Percentiles rank a stretch among this genome's conserved stretches.
Evolutionary conservation across 2,329 filamentous ascomycete genomes (phyloP).

Genomic region (Chaetomiaceae sp.): DNA sequence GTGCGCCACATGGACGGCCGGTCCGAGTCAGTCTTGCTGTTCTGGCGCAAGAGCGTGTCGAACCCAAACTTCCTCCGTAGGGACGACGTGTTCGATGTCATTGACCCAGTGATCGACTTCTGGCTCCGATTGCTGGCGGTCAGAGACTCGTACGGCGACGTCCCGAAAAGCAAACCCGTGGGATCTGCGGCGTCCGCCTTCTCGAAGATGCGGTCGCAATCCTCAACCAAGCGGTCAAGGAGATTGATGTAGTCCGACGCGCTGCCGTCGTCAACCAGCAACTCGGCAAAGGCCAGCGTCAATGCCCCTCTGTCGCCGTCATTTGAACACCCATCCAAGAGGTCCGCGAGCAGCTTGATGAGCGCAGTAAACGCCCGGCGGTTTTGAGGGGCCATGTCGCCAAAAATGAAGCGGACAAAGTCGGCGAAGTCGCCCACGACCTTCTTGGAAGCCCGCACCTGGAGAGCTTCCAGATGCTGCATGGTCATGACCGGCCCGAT

Average conservation of each 20-base stretch:
- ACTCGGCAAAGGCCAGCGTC: constrained; percentile 82
- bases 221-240: constrained; percentile 82
- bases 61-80: constrained; percentile 80
- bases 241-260: constrained; percentile 83
- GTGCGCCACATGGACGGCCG: constrained; percentile 78
- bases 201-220: constrained; percentile 84
- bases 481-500: constrained; percentile 80
- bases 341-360: constrained; percentile 78
- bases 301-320: constrained; percentile 86
- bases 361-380: constrained; percentile 75
- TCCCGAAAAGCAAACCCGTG: constrained; percentile 37
- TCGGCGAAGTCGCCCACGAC: constrained; percentile 70
- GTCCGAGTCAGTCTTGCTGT: constrained; percentile 68
- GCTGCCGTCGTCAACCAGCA: constrained; percentile 72
- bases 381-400: constrained; percentile 65
- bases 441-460: constrained; percentile 60
- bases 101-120: constrained; percentile 65
- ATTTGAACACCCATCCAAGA: constrained; percentile 85
- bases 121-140: constrained; percentile 54
- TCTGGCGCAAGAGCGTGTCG: constrained; percentile 69
- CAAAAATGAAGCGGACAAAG: constrained; percentile 61
- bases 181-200: constrained; percentile 40
- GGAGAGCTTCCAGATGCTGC: constrained; percentile 68
- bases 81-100: constrained; percentile 83
- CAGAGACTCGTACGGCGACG: constrained; percentile 53